Conservation (phyloP, 78 protist genomes). For the slime mould (Dictyostelium discoideum) region DNA sequence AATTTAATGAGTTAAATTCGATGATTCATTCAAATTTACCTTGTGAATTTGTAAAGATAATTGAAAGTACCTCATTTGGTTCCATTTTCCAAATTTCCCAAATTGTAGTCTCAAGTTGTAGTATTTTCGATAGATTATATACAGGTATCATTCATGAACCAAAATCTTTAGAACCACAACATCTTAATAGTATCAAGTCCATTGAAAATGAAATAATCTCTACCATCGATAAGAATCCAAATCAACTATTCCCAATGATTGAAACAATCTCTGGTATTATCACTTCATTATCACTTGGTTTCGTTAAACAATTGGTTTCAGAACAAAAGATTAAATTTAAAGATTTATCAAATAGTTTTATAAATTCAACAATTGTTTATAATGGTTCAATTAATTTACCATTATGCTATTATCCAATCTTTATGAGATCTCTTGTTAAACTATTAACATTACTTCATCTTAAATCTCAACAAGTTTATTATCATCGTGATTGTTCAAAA, state of each 20-base stretch:
- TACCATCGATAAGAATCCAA: neutral
- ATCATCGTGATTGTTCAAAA: neutral
- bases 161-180: neutral
- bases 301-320: slow-evolving; percentile 9
- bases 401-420: slow-evolving; percentile 13
- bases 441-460: neutral
- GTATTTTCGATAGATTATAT: slow-evolving; percentile 4
- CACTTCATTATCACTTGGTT: neutral
- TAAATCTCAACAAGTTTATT: neutral
- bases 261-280: neutral
- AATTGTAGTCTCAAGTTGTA: neutral
- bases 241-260: neutral
- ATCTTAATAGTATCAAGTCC: neutral
- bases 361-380: neutral
- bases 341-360: neutral
- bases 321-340: slow-evolving; percentile 17
- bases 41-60: neutral
- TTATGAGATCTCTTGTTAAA: slow-evolving; percentile 25
- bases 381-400: neutral
- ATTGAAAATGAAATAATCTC: neutral
- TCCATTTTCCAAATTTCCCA: neutral
- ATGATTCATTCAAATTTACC: neutral
- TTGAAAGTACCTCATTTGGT: neutral
- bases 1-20: neutral
- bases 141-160: slow-evolving; percentile 14